These are phyloP conservation scores for Dactylonectria macrodidyma DNA, from an alignment of 2,329 filamentous ascomycete genomes.

Conservation along the genomic window DNA sequence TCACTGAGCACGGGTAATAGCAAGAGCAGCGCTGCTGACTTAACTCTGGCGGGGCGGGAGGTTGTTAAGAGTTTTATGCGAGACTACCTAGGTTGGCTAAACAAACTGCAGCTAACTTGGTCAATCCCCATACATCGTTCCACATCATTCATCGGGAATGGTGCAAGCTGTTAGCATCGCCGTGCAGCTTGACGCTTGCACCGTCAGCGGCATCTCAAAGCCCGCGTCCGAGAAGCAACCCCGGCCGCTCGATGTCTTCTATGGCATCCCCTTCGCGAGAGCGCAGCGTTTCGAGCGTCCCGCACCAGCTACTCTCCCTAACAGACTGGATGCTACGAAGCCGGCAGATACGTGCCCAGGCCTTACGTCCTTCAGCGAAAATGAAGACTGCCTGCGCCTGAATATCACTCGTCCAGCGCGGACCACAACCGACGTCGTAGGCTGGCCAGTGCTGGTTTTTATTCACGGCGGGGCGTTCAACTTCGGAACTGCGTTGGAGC, in stretches of 20 bases:
- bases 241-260: slow-evolving; percentile 62
- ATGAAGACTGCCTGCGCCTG: slow-evolving; percentile 67
- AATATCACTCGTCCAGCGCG: slow-evolving; percentile 64
- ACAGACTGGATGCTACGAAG: slow-evolving; percentile 51
- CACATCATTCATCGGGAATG: background rate
- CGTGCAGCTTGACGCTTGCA: slow-evolving; percentile 43
- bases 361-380: background rate
- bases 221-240: slow-evolving; percentile 50
- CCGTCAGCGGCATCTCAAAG: slow-evolving; percentile 42
- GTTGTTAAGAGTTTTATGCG: too few species aligned
- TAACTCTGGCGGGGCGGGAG: too few species aligned
- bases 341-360: slow-evolving; percentile 50
- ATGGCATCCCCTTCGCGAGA: slow-evolving; percentile 65
- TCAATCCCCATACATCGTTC: too few species aligned
- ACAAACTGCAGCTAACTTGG: background rate
- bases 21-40: too few species aligned
- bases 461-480: slow-evolving; percentile 77
- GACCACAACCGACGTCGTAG: slow-evolving; percentile 32
- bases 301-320: slow-evolving; percentile 22
- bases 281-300: slow-evolving; percentile 63
- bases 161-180: slow-evolving; percentile 7
- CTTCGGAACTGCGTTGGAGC: slow-evolving; percentile 65
- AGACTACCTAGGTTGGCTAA: background rate
- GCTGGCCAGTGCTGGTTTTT: slow-evolving; percentile 68
- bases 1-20: too few species aligned